Conservation (phyloP, 805 yeast species). For the Cyberlindnera saturnus region DNA sequence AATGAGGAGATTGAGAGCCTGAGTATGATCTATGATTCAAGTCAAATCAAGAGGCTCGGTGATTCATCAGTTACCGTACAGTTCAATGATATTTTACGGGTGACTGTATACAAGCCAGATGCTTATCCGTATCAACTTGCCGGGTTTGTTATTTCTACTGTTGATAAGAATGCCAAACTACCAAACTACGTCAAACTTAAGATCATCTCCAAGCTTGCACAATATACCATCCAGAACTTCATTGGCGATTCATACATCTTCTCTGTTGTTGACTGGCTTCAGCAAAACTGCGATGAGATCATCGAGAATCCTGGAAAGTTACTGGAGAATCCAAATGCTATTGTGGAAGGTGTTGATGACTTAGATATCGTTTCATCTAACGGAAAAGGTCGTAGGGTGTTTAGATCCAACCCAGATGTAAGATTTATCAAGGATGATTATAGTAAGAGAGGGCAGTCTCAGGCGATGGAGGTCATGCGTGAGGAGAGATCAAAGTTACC, state of each 20-base stretch:
- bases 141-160: slow-evolving; percentile 54
- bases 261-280: slow-evolving; percentile 72
- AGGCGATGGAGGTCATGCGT: slow-evolving; percentile 35
- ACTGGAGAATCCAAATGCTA: slow-evolving; percentile 21
- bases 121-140: slow-evolving; percentile 64
- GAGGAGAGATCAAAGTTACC: slow-evolving; percentile 56
- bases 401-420: slow-evolving; percentile 27
- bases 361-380: slow-evolving; percentile 3
- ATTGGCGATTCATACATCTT: slow-evolving; percentile 69
- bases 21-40: slow-evolving; percentile 43
- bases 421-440: slow-evolving; percentile 31
- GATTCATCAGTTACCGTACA: slow-evolving; percentile 16
- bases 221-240: slow-evolving; percentile 36
- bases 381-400: slow-evolving; percentile 7
- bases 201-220: slow-evolving; percentile 41
- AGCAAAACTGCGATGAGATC: slow-evolving; percentile 50
- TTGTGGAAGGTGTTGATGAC: slow-evolving; percentile 1
- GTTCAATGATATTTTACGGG: slow-evolving; percentile 23
- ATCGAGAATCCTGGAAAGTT: slow-evolving; percentile 75
- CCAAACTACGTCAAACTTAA: slow-evolving; percentile 67
- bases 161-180: slow-evolving; percentile 37
- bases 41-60: slow-evolving; percentile 25
- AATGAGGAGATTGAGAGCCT: slow-evolving; percentile 68
- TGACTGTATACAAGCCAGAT: slow-evolving; percentile 38
- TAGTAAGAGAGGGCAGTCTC: slow-evolving; percentile 24